Conservation (phyloP, 768 basidiomycete species). For the Gelatoporia subvermispora region DNA sequence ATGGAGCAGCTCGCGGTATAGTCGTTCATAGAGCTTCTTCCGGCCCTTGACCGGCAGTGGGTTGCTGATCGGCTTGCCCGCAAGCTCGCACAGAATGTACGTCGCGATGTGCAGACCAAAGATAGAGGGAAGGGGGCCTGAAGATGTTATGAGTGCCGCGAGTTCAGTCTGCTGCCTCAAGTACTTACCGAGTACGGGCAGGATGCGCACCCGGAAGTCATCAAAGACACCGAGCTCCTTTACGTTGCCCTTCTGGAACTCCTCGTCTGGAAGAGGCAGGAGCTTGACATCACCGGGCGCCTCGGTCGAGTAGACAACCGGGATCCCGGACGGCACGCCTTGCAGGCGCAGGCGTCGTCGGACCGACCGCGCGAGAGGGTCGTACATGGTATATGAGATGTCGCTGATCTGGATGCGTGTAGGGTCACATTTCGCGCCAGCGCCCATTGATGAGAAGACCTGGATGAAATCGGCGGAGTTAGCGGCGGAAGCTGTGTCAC, state of each 20-base stretch:
- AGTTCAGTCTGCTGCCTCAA: not conserved
- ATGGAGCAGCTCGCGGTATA: constrained; percentile 70
- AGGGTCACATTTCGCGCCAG: constrained; percentile 91
- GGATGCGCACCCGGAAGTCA: constrained; percentile 89
- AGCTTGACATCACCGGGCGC: constrained; percentile 84
- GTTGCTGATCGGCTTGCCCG: constrained; percentile 77
- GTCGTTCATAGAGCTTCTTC: constrained; percentile 75
- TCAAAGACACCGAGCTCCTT: constrained; percentile 87
- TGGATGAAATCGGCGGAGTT: constrained; percentile 27
- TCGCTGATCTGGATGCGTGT: constrained; percentile 94
- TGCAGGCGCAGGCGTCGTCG: constrained; percentile 65
- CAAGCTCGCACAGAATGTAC: constrained; percentile 82
- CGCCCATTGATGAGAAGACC: constrained; percentile 98
- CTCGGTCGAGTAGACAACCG: constrained; percentile 95
- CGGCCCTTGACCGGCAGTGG: constrained; percentile 85
- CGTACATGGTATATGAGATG: constrained; percentile 88
- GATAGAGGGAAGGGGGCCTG: constrained; percentile 79
- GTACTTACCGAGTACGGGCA: constrained; percentile 78
- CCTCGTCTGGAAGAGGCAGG: constrained; percentile 86
- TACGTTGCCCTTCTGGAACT: constrained; percentile 85
- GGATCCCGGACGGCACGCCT: constrained; percentile 63
- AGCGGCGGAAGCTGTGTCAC: constrained; percentile 8
- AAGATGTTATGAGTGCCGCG: not conserved
- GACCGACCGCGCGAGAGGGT: constrained; percentile 90
- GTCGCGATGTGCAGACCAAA: constrained; percentile 91